Base-by-base conservation (phyloP, 164 flowering plant species). In the Brasenia schreberi region DNA sequence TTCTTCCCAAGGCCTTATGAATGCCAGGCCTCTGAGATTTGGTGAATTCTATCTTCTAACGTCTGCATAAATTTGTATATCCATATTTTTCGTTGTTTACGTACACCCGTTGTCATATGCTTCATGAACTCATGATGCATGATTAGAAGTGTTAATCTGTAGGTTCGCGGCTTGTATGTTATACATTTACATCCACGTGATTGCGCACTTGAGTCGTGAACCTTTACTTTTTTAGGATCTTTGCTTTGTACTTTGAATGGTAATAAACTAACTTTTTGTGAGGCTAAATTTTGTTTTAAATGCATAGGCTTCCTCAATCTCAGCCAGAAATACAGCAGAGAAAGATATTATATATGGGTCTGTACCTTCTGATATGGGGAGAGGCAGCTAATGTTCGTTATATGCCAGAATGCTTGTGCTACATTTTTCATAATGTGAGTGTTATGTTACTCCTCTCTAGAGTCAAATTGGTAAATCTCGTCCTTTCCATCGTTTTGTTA, bases 341-440 rank as follows among this genome's bases (percentile, higher is more conserved):
- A 61, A 95, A 92, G 77, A 84, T 92, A 62, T 82, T 95, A 5
- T 92, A 95, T 75, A 95, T 95, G 95, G 99, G 98, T 42, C 83
- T 95, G 11, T 85, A 90, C 79, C 94, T 92, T 77, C 97, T 92
- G 60, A 87, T 95, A 16, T 95, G 98, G 97, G 99, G 99, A 64
- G 99, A 95, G 80, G 98, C 99, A 72, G 98, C 96, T 44, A 95
- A 95, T 80, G 75, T 92, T 64, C 90, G 97, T 44, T 95, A 90
- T 76, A 90, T 95, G 96, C 99, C 99, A 69, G 99, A 92, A 78
- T 95, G 98, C 67, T 75, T 95, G 18, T 87, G 99, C 84, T 95
- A 90, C 74, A 95, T 95, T 61, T 95, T 90, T 69, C 99, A 95
- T 69, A 87, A 95, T 82, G 99, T 92, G 68, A 81, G 97, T 63